Evolutionary conservation across 441 rosid genomes (phyloP), one percentile per base, ranked within the genome.

Genomic region (Bocquillonia castaneifolia): DNA sequence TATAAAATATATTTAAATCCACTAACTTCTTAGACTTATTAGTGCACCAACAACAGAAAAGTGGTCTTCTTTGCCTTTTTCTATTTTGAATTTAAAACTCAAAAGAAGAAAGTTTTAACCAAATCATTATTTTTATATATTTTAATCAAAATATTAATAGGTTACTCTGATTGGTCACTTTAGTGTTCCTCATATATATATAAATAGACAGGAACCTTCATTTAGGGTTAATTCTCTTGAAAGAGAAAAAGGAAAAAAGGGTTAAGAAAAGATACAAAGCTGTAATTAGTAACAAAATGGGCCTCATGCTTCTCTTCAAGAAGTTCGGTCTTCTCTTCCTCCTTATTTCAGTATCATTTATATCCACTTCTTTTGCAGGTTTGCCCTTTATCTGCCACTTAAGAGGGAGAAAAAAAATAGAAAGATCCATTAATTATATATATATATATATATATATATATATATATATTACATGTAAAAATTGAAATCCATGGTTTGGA

Each of bases 21-120:
- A 84, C 94, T 85, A 83, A 82, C 83, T 71, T 79, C 73, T 48
- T 74, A 77, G 93, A 86, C 86, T 81, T 75, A 84, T 52, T 59
- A 59, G 62, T 80, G 91, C 87, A 80, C 88, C 83, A 86, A 88
- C 96, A 88, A 86, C 32, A 75, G 84, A 78, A 90, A 87, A 84
- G 94, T 80, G 87, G 86, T 76, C 81, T 81, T 69, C 80, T 83
- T 81, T 78, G 75, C 82, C 88, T 82, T 90, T 86, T 77, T 68
- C 23, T 48, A 36, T 64, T 80, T 80, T 52, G 64, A 76, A 65
- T 75, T 76, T 66, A 50, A 72, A 72, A 77, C 37, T 37, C 29
- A 63, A 70, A 82, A 72, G 68, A 31, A 15, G 15, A 32, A 44
- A 56, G 4, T 6, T 17, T 3, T 13, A n/a, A 26, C 6, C 36